These are phyloP conservation scores for Aphanomyces astaci DNA, from an alignment of 352 stramenopile species.

Conservation along the genomic window DNA sequence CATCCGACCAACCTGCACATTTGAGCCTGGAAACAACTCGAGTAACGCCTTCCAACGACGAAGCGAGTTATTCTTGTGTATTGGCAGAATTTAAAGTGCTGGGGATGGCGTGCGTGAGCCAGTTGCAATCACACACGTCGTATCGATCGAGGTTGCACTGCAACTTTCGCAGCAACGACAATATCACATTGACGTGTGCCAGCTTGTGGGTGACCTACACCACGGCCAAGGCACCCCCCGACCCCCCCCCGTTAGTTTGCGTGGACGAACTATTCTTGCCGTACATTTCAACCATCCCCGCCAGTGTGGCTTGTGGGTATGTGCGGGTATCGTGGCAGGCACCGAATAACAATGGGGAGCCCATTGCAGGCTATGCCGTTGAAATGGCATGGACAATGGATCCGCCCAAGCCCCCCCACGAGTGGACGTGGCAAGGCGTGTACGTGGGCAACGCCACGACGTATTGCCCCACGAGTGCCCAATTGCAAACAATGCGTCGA, in stretches of 20 bases:
- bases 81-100: conserved; percentile 2
- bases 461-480: not conserved
- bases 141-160: not conserved
- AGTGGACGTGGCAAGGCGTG: not conserved
- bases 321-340: not conserved
- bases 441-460: not conserved
- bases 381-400: conserved; percentile 10
- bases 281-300: not conserved
- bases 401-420: not conserved
- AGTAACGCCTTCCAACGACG: not conserved
- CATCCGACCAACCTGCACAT: not conserved
- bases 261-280: conserved; percentile 11
- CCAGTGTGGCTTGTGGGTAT: not conserved
- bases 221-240: not conserved
- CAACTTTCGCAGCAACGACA: not conserved
- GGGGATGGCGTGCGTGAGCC: not conserved
- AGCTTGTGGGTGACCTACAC: not conserved
- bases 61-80: not conserved
- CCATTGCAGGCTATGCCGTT: conserved; percentile 3
- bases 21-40: not conserved
- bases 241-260: not conserved
- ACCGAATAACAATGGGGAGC: not conserved
- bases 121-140: not conserved
- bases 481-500: not conserved
- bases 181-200: not conserved